Evolutionary conservation across 345 rosid species (phyloP).

Genomic region (Murraya koenigii): DNA sequence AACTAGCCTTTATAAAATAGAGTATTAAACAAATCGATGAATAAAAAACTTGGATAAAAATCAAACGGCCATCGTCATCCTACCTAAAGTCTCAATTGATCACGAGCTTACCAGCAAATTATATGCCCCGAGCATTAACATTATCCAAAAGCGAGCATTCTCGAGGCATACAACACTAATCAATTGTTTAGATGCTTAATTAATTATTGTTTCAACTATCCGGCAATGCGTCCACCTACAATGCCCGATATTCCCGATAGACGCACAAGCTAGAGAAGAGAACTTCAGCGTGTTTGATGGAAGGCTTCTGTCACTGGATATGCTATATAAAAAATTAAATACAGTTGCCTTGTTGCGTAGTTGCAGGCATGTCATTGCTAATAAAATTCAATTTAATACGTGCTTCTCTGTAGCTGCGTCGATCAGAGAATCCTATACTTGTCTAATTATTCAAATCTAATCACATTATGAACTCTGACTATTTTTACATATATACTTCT

Average conservation of each 20-base stretch:
- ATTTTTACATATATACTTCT: not conserved
- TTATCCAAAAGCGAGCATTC: conserved; percentile 11
- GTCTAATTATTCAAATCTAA: not conserved
- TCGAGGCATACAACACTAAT: conserved; percentile 6
- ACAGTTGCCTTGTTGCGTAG: conserved; percentile 14
- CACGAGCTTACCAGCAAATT: not conserved
- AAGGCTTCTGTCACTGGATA: not conserved
- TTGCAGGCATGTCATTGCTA: conserved; percentile 10
- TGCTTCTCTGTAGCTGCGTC: not conserved
- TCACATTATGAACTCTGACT: not conserved
- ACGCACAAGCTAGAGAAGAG: not conserved
- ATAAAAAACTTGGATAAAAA: not conserved
- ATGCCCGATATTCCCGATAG: conserved; percentile 28
- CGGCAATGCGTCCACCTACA: conserved; percentile 31
- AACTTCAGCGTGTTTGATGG: conserved; percentile 24
- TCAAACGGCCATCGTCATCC: not conserved
- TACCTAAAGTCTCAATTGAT: not conserved
- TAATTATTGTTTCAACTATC: not conserved
- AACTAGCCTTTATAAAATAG: not conserved
- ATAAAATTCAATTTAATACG: not conserved
- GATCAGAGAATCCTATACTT: conserved; percentile 13
- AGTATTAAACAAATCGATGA: not conserved
- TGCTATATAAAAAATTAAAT: no score
- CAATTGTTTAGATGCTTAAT: conserved; percentile 1
- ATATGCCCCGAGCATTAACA: not conserved